Conservation (phyloP, 2,329 filamentous ascomycete species). For the Dactylonectria estremocensis region DNA sequence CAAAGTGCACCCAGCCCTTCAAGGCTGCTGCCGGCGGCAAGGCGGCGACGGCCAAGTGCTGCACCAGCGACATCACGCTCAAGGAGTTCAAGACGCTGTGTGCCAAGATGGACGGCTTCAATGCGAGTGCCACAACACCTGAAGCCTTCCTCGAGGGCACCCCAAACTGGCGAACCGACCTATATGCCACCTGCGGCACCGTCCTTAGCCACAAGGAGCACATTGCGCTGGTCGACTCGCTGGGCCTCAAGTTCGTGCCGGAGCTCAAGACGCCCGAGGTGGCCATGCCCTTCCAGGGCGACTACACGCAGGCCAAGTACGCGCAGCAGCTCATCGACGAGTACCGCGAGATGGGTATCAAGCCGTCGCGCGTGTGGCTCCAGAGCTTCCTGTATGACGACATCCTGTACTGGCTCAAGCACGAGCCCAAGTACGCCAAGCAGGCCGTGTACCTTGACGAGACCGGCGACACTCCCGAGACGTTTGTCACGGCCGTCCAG, state of each 20-base stretch:
- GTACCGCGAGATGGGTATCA: slow-evolving; percentile 68
- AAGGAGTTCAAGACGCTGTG: slow-evolving; percentile 78
- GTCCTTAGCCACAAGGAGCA: slow-evolving; percentile 74
- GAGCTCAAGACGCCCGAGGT: slow-evolving; percentile 79
- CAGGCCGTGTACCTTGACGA: slow-evolving; percentile 78
- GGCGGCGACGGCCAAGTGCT: slow-evolving; percentile 75
- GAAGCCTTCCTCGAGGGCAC: slow-evolving; percentile 72
- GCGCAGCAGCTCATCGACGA: slow-evolving; percentile 76
- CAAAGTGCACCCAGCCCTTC: slow-evolving; percentile 76
- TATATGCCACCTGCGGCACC: slow-evolving; percentile 77
- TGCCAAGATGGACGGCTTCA: slow-evolving; percentile 79
- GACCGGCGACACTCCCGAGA: slow-evolving; percentile 67
- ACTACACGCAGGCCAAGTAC: slow-evolving; percentile 77
- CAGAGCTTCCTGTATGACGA: slow-evolving; percentile 78
- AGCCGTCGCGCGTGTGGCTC: slow-evolving; percentile 69
- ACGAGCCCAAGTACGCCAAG: slow-evolving; percentile 71
- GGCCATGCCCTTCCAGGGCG: slow-evolving; percentile 76
- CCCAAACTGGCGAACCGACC: slow-evolving; percentile 74
- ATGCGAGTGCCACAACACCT: slow-evolving; percentile 70
- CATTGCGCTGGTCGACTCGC: slow-evolving; percentile 70
- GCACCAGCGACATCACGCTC: slow-evolving; percentile 79
- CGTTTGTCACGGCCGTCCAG: slow-evolving; percentile 68
- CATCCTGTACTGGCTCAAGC: slow-evolving; percentile 76
- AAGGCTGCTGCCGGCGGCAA: slow-evolving; percentile 65
- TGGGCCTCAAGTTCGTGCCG: slow-evolving; percentile 75